Evolutionary conservation across 2,329 filamentous ascomycete species (phyloP).

Genomic region (Simplicillium sp.): DNA sequence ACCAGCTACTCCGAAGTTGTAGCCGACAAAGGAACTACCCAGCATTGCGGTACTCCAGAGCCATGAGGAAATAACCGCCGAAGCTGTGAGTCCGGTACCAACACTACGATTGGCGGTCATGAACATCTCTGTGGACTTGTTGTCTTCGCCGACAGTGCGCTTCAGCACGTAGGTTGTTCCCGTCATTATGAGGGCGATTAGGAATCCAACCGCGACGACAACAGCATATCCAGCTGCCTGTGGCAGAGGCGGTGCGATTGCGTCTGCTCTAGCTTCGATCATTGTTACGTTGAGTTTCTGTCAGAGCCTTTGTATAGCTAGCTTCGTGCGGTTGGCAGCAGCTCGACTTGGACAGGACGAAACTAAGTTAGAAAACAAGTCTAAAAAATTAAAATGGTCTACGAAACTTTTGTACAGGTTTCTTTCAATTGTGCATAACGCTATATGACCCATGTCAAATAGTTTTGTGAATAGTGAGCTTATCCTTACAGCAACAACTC

Average conservation of each 20-base stretch:
- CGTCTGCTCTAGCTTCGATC: background rate
- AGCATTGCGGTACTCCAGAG: constrained; percentile 44
- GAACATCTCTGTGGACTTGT: constrained; percentile 44
- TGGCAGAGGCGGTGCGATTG: constrained; percentile 13
- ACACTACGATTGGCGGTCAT: constrained; percentile 44
- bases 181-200: constrained; percentile 32
- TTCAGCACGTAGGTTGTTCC: constrained; percentile 35
- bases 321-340: too few species aligned
- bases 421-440: too few species aligned
- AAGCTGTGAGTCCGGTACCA: constrained; percentile 39
- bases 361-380: too few species aligned
- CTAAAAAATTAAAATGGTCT: too few species aligned
- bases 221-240: constrained; percentile 21
- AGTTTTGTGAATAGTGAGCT: too few species aligned
- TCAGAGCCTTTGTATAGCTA: background rate
- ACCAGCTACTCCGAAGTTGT: constrained; percentile 43
- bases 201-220: constrained; percentile 21
- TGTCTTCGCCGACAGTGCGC: constrained; percentile 38
- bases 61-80: constrained; percentile 45
- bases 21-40: constrained; percentile 39
- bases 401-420: too few species aligned
- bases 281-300: background rate
- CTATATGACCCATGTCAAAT: too few species aligned
- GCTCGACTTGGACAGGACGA: too few species aligned
- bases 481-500: too few species aligned